Conservation (phyloP, 805 yeast species). For the Candida nanaspora region DNA sequence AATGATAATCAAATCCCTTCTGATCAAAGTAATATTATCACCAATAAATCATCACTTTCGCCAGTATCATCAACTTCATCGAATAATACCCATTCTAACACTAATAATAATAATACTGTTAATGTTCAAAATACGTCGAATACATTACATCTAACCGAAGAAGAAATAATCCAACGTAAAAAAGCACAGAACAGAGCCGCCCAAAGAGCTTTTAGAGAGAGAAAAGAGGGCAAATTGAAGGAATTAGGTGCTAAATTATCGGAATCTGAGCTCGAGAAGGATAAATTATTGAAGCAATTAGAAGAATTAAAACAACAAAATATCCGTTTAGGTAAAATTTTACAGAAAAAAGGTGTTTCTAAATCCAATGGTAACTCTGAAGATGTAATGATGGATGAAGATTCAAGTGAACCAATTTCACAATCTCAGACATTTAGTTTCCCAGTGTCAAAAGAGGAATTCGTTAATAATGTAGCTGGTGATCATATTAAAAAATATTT, state of each 20-base stretch:
- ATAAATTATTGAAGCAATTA: constrained; percentile 32
- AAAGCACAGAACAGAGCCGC: constrained; percentile 84
- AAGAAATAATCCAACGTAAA: constrained; percentile 45
- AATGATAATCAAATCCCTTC: too few species aligned
- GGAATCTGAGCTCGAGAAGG: constrained; percentile 43
- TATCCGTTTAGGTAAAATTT: constrained; percentile 42
- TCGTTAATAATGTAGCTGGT: constrained; percentile 16
- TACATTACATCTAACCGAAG: constrained; percentile 16
- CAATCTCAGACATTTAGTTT: constrained; percentile 18
- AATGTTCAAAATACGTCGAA: neutral
- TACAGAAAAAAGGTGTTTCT: constrained; percentile 26
- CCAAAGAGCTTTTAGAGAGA: constrained; percentile 78
- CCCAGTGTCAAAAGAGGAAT: constrained; percentile 19
- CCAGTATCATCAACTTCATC: neutral
- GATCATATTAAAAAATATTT: neutral
- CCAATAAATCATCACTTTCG: too few species aligned
- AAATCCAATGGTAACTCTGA: neutral
- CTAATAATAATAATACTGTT: neutral
- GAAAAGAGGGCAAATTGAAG: constrained; percentile 66
- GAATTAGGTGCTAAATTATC: constrained; percentile 56
- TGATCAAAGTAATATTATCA: too few species aligned
- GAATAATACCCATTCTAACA: neutral
- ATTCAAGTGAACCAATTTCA: constrained; percentile 13
- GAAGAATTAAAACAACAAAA: constrained; percentile 44
- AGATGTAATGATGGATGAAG: constrained; percentile 3